A percentile compares a stretch with the other conserved stretches of the same genome.
phyloP scores from a whole-genome alignment of 1,284 basidiomycete genomes.

The Marasmius fiardii region DNA sequence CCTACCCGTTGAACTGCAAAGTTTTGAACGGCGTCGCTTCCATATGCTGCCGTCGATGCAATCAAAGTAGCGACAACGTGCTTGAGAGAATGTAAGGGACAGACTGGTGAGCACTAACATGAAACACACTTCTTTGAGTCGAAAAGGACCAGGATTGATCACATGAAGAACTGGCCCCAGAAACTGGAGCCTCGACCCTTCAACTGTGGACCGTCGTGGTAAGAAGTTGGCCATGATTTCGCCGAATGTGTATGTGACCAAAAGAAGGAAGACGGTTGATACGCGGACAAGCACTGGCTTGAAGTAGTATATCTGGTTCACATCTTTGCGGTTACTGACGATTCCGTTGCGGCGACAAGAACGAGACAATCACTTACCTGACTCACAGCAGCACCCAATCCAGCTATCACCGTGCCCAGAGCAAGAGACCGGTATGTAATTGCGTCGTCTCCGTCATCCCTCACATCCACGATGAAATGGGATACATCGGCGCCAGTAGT shows the following conservation, averaged over 20 bases:
- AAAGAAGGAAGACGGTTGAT: conserved; percentile 56
- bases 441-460: conserved; percentile 60
- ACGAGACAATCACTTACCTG: conserved; percentile 31
- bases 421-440: conserved; percentile 57
- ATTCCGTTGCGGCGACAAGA: too few relatives aligned
- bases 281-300: conserved; percentile 54
- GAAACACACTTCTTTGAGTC: conserved; percentile 51
- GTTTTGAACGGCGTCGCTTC: conserved; percentile 51
- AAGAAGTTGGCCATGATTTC: conserved; percentile 48
- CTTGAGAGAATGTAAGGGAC: conserved; percentile 23
- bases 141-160: conserved; percentile 57
- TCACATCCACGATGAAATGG: conserved; percentile 51
- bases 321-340: background rate
- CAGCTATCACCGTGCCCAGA: conserved; percentile 55
- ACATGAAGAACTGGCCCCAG: conserved; percentile 41
- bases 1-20: conserved; percentile 60
- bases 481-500: conserved; percentile 57
- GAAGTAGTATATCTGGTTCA: conserved; percentile 52
- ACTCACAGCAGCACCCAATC: conserved; percentile 47
- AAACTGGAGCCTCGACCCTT: conserved; percentile 36
- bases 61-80: conserved; percentile 62
- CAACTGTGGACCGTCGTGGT: conserved; percentile 34
- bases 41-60: conserved; percentile 52
- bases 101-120: background rate
- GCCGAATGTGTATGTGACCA: conserved; percentile 55